Percentiles rank a stretch among this genome's conserved stretches.
These are phyloP conservation scores for Auriscalpium vulgare DNA, from an alignment of 768 basidiomycete species.

Conservation along the genomic window DNA sequence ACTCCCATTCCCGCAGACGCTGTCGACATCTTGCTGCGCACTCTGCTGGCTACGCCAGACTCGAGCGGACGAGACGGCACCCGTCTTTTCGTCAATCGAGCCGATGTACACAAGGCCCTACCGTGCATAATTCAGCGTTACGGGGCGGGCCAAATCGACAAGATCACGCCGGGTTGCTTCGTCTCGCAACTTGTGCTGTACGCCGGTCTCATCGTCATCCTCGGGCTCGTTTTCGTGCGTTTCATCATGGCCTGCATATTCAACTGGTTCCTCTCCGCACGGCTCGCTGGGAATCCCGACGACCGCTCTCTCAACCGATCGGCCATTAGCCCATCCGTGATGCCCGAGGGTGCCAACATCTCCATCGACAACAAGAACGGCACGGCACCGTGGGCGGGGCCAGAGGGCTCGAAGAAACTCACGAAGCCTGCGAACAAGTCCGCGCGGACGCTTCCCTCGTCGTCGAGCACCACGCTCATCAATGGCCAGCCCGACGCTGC, in stretches of 20 bases:
- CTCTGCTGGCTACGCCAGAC: conserved; percentile 44
- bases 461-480: conserved; percentile 47
- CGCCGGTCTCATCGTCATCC: conserved; percentile 82
- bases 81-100: conserved; percentile 70
- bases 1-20: conserved; percentile 59
- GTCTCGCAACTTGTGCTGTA: conserved; percentile 86
- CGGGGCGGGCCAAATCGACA: conserved; percentile 92
- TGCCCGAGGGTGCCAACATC: conserved; percentile 94
- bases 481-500: conserved; percentile 33
- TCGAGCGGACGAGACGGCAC: conserved; percentile 84
- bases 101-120: conserved; percentile 57
- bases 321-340: conserved; percentile 89
- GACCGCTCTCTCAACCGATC: conserved; percentile 66
- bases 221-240: conserved; percentile 82
- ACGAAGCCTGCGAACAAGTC: conserved; percentile 36
- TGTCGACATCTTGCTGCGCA: conserved; percentile 80
- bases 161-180: conserved; percentile 93
- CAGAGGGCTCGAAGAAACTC: conserved; percentile 42
- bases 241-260: conserved; percentile 96
- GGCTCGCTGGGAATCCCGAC: conserved; percentile 71
- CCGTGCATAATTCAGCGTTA: conserved; percentile 82
- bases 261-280: conserved; percentile 89
- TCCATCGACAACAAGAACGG: conserved; percentile 88
- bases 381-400: conserved; percentile 88
- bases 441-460: conserved; percentile 41